Evolutionary conservation across 768 basidiomycete genomes (phyloP).

Genomic region (Boletus subparvulus): DNA sequence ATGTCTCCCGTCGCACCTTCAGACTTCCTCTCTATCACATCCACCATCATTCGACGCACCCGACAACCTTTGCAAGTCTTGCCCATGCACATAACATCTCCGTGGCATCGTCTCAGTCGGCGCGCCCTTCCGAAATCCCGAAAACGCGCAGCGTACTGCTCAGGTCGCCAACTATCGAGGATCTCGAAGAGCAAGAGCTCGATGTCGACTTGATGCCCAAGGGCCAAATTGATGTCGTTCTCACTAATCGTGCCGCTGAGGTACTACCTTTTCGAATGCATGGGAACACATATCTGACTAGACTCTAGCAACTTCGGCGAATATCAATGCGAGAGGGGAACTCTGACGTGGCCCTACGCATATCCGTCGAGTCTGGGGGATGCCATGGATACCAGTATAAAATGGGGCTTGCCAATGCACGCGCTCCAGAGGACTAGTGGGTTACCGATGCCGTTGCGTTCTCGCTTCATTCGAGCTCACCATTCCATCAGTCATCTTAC

Average conservation of each 20-base stretch:
- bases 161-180: slow-evolving; percentile 49
- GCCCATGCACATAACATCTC: slow-evolving; percentile 2
- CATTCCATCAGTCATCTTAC: slow-evolving; percentile 54
- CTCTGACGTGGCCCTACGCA: slow-evolving; percentile 65
- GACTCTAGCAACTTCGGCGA: slow-evolving; percentile 67
- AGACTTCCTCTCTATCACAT: no score
- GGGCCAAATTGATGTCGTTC: slow-evolving; percentile 51
- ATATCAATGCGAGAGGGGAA: slow-evolving; percentile 65
- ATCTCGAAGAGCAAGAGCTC: slow-evolving; percentile 60
- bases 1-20: no score
- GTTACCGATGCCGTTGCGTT: slow-evolving; percentile 28
- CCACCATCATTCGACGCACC: no score
- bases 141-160: slow-evolving; percentile 50
- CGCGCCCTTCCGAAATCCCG: slow-evolving; percentile 41
- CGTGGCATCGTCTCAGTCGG: slow-evolving; percentile 20
- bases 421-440: slow-evolving; percentile 81
- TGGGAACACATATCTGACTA: not conserved
- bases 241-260: slow-evolving; percentile 78
- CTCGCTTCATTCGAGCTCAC: not conserved
- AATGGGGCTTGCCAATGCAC: slow-evolving; percentile 69
- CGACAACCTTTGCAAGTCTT: not conserved
- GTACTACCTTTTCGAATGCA: slow-evolving; percentile 35
- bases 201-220: slow-evolving; percentile 58
- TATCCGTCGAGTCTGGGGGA: slow-evolving; percentile 90
- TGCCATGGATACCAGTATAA: slow-evolving; percentile 99